These are phyloP conservation scores for Venturia aucupariae DNA, from an alignment of 2,329 filamentous ascomycete species.

Conservation along the genomic window DNA sequence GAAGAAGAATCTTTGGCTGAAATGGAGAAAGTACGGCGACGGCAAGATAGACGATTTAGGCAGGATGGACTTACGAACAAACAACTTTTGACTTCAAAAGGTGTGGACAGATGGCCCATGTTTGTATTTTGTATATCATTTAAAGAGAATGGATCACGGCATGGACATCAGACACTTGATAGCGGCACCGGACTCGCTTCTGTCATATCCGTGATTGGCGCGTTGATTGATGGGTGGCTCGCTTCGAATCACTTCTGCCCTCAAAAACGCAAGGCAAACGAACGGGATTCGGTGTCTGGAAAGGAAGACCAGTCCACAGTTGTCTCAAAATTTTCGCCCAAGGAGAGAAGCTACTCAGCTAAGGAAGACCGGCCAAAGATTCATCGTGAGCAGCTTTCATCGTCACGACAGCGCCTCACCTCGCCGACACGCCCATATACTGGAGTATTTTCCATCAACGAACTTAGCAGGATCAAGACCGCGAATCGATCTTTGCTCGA, in stretches of 20 bases:
- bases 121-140: conserved; percentile 66
- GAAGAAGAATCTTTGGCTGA: conserved; percentile 37
- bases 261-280: conserved; percentile 21
- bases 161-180: neutral
- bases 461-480: conserved; percentile 38
- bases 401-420: neutral
- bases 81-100: conserved; percentile 47
- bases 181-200: conserved; percentile 34
- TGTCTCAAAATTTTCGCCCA: neutral
- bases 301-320: neutral
- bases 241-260: conserved; percentile 62
- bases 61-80: conserved; percentile 40
- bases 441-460: conserved; percentile 20
- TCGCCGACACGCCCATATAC: conserved; percentile 8
- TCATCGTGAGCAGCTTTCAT: neutral
- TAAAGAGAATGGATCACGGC: conserved; percentile 8
- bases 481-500: conserved; percentile 19
- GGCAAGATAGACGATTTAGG: conserved; percentile 35
- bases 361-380: neutral
- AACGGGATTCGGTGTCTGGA: neutral
- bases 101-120: conserved; percentile 78
- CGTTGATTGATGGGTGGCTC: conserved; percentile 65
- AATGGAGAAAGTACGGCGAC: conserved; percentile 27
- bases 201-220: conserved; percentile 56
- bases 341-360: neutral